Base-by-base conservation (phyloP, 2,329 filamentous ascomycete genomes). In the Aspergillus brunneoviolaceus region DNA sequence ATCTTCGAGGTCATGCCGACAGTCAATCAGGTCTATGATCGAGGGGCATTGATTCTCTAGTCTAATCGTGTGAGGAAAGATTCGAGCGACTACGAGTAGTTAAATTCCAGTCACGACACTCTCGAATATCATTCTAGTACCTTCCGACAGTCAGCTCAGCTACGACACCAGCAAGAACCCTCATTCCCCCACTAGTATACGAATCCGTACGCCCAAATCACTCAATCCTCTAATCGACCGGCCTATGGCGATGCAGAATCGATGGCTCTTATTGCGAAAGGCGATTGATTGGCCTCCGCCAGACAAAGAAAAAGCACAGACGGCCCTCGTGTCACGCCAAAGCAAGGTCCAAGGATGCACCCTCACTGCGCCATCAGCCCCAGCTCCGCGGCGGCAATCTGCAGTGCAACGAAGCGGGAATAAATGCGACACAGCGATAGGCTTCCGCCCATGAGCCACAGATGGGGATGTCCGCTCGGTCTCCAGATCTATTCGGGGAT, bases 401-500 rank as follows among this genome's bases (percentile, higher is more conserved):
- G 58, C 58, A 60, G 48, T 29, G 58, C 49, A 5, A 60, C 14
- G 9, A 60, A 25, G 6, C 39, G 16, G 9, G 58, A 60, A 31
- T 49, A 60, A 5, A 33, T 27, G 6, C 58, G 53, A 52, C 35
- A 49, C 53, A 25, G 27, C 2, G 35, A 49, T 7, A 60, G 39
- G 39, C 11, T 57, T 7, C 58, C 58, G 4, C 53, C 53, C 58
- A 60, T 60, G 49, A 49, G 56, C 58, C 58, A 60, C 14, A 60
- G 53, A 16, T 49, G 19, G 11, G 49, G 58, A 29, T 60, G 58
- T 4, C 58, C 58, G n/a, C 49, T 60, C 4, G 29, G 47, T 4
- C 58, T 33, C 58, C 58, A 60, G 16, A 60, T 48, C 57, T 59
- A 33, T 25, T 25, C 27, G 6, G 39, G 21, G 25, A 33, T 35